These are phyloP conservation scores for Thymus quinquecostatus DNA, from an alignment of 257 asterid species.

Conservation along the genomic window DNA sequence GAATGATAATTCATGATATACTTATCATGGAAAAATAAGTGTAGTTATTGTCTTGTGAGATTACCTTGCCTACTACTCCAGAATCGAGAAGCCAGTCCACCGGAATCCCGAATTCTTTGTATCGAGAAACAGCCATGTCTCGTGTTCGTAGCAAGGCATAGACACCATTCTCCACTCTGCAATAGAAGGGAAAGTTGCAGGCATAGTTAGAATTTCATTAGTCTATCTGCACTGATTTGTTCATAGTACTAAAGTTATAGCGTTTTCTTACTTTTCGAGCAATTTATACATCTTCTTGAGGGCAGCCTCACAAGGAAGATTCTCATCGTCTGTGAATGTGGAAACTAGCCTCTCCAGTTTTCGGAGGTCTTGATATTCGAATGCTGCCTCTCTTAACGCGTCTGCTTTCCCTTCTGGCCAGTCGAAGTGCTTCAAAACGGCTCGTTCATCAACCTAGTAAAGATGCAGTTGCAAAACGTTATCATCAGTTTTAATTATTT, in stretches of 20 bases:
- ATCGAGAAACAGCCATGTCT: slow-evolving; percentile 89
- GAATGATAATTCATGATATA: neutral
- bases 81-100: slow-evolving; percentile 90
- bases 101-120: slow-evolving; percentile 91
- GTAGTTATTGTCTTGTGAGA: slow-evolving; percentile 7
- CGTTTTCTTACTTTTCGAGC: slow-evolving; percentile 80
- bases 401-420: slow-evolving; percentile 99
- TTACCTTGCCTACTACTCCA: slow-evolving; percentile 94
- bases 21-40: neutral
- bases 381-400: slow-evolving; percentile 91
- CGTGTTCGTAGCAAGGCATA: slow-evolving; percentile 84
- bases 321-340: slow-evolving; percentile 74
- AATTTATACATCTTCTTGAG: slow-evolving; percentile 90
- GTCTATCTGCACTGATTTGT: slow-evolving; percentile 16
- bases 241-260: neutral
- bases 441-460: slow-evolving; percentile 95
- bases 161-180: slow-evolving; percentile 90
- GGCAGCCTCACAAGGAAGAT: slow-evolving; percentile 86
- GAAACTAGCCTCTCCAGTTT: slow-evolving; percentile 86
- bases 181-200: slow-evolving; percentile 4
- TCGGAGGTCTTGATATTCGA: slow-evolving; percentile 87
- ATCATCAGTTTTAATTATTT: neutral
- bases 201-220: neutral
- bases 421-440: slow-evolving; percentile 92
- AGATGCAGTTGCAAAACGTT: neutral